Percentiles rank a stretch among this genome's conserved stretches.
These are phyloP conservation scores for Fusarium pseudocircinatum DNA, from an alignment of 2,329 filamentous ascomycete genomes.

Conservation along the genomic window DNA sequence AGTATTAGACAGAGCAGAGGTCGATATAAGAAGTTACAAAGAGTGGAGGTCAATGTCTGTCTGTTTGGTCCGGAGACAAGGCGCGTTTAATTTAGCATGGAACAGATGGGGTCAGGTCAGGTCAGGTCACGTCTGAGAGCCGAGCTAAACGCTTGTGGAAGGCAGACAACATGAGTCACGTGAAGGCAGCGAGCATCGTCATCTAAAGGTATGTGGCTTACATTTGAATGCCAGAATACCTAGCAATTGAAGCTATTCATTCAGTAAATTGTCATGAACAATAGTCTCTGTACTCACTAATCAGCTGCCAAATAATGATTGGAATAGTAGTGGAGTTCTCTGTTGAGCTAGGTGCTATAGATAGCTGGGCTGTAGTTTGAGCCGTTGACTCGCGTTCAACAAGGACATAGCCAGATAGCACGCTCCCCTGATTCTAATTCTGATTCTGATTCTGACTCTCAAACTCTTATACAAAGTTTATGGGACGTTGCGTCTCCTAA, in stretches of 20 bases:
- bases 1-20: background rate
- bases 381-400: constrained; percentile 22
- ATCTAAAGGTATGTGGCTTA: background rate
- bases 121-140: background rate
- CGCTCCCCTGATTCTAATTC: constrained; percentile 2
- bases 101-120: background rate
- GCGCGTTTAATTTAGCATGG: constrained; percentile 21
- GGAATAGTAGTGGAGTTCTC: constrained; percentile 11
- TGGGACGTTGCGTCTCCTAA: background rate
- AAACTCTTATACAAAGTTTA: background rate
- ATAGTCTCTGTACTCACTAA: background rate
- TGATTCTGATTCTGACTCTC: background rate
- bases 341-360: constrained; percentile 1
- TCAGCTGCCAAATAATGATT: background rate
- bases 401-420: background rate
- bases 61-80: constrained; percentile 14
- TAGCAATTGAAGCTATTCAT: background rate
- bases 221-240: background rate
- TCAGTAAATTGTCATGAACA: background rate
- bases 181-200: constrained; percentile 3
- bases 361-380: constrained; percentile 25
- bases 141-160: constrained; percentile 17
- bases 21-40: constrained; percentile 4
- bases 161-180: constrained; percentile 15
- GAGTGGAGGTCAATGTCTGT: constrained; percentile 17